Base-by-base conservation (phyloP, 805 yeast genomes). In the Babjeviella inositovora region DNA sequence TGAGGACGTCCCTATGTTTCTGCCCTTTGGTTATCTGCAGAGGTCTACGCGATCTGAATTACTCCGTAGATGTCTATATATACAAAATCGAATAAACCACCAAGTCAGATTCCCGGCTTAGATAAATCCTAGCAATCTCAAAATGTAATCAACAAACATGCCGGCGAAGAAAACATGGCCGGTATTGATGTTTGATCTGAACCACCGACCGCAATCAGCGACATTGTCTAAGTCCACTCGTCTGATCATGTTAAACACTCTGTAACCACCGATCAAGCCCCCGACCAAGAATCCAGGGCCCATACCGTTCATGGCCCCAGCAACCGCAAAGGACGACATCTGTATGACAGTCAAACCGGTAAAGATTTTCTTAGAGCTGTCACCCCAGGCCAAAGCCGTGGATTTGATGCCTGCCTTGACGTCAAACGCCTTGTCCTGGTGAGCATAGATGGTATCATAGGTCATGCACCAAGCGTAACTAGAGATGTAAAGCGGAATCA, bases 401-500 rank as follows among this genome's bases (percentile, higher is more conserved):
- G 94, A 80, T 45, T 84, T 84, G 35, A 90, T 76, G 11, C 98
- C 98, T 1, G 93, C 96, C 28, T 64, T 59, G 25, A 80, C 52
- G 48, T 90, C 99, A 39, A 75, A 90, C 24, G 46, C 50, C 50
- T 90, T 90, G 48, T 90, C 99, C 51, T 90, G 99, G 43, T 90
- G 99, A 1, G 98, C 99, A 45, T 90, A 90, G 18, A 90, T 68
- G 2, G 98, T 82, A 46, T 90, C 99, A 48, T 90, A 90, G 24
- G 73, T 72, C 85, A 90, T 80, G 34, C 93, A 74, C 98, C 99
- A 90, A 26, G 74, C 58, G 40, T 72, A 76, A 21, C 82, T 71
- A 10, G 93, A 68, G 3, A 70, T 43, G 38, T 74, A 81, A 23
- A 90, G 53, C 1, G 95, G 81, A 3, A 67, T 51, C 69, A 85